Evolutionary conservation across 2,329 filamentous ascomycete species (phyloP).

Genomic region (Hypomyces perniciosus): DNA sequence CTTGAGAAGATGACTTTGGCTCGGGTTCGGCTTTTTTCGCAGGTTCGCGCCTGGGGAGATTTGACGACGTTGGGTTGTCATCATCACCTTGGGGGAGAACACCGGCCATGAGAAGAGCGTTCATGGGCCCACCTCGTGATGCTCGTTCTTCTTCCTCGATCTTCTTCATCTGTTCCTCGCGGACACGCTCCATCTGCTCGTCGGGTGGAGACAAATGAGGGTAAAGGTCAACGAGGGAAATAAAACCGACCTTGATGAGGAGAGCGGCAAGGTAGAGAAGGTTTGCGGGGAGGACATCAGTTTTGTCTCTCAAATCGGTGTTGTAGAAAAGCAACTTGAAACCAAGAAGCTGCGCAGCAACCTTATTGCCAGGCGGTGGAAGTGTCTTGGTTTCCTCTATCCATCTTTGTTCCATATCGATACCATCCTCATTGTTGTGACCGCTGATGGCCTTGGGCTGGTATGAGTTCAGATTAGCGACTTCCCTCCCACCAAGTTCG

Average conservation of each 20-base stretch:
- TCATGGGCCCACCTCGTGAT: constrained; percentile 64
- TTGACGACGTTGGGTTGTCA: constrained; percentile 53
- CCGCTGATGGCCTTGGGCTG: constrained; percentile 34
- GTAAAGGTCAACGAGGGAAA: constrained; percentile 85
- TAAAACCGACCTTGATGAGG: constrained; percentile 94
- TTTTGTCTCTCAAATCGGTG: constrained; percentile 65
- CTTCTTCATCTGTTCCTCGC: constrained; percentile 64
- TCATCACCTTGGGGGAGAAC: constrained; percentile 64
- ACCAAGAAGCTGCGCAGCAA: constrained; percentile 88
- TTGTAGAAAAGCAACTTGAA: constrained; percentile 97
- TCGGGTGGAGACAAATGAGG: constrained; percentile 85
- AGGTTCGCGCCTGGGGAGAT: constrained; percentile 43
- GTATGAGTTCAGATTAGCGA: constrained; percentile 53
- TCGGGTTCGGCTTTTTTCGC: constrained; percentile 46
- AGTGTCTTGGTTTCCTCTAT: constrained; percentile 74
- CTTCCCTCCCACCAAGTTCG: constrained; percentile 70
- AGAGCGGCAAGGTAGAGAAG: constrained; percentile 86
- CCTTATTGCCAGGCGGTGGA: constrained; percentile 78
- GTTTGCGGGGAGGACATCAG: constrained; percentile 81
- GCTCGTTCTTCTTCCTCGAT: constrained; percentile 71
- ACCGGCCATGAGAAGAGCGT: constrained; percentile 81
- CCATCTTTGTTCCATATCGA: constrained; percentile 63
- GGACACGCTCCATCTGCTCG: constrained; percentile 71
- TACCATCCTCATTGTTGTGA: constrained; percentile 35
- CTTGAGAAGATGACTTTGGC: constrained; percentile 40